Base-by-base conservation (phyloP, 1,284 basidiomycete genomes). In the Sphagnurus paluster region DNA sequence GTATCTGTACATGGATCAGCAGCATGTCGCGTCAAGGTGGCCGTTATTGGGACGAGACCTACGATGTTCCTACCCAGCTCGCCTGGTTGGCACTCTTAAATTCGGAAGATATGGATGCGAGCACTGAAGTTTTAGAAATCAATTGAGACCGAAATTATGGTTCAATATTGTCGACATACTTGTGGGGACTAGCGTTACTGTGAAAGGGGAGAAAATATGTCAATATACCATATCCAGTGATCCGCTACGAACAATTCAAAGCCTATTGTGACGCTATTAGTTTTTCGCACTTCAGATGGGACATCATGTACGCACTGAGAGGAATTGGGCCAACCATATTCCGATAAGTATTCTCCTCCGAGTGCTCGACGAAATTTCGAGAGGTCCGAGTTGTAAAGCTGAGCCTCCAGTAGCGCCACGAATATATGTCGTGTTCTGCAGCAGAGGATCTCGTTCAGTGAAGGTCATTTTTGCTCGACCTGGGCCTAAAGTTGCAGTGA, bases 31-130 rank as follows among this genome's bases (percentile, higher is more conserved):
- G 28, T 30, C 28, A 7, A 13, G 30, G 14, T n/a, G 7, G 30
- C 30, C 8, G 30, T n/a, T 33, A 16, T 6, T 33, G 25, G n/a
- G n/a, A n/a, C n/a, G n/a, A 6, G 5, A 66, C 67, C 55, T 63
- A 84, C 79, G 80, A 70, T 30, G 84, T 86, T 29, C 84, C 84
- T 4, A 87, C 69, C 84, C 84, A 87, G 53, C 79, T 81, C 1
- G 82, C 81, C 61, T 87, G 81, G 55, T 88, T 80, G 6, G 82
- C 79, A 51, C 72, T 76, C 39, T 82, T 63, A 54, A 87, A 87
- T 33, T 87, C 82, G 0, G 83, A 85, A 1, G 84, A 86, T 41
- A 89, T 87, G 8, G 81, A 77, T 2, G 83, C 80, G 17, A 87
- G 63, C 57, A 88, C 82, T 81, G 56, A 34, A 10, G 17, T 37